Evolutionary conservation across 2,329 filamentous ascomycete species (phyloP).

Genomic region (Penicillium sp.): DNA sequence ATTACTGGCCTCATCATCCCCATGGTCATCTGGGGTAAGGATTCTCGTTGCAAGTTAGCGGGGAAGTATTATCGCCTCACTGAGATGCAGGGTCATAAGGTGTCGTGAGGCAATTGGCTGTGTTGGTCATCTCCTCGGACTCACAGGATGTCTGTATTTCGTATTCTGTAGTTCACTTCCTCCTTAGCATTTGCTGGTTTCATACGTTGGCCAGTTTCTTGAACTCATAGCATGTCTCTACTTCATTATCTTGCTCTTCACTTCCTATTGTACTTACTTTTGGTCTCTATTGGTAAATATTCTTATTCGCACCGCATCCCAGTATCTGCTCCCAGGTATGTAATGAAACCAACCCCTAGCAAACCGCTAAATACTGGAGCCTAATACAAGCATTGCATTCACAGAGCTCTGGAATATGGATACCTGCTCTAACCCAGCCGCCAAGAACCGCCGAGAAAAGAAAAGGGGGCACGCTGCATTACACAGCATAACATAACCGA

Average conservation of each 20-base stretch:
- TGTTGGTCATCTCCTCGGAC: background rate
- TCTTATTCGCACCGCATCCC: background rate
- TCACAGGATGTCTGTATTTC: background rate
- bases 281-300: background rate
- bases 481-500: background rate
- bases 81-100: conserved; percentile 5
- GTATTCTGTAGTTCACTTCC: too few relatives aligned
- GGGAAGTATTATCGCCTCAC: conserved; percentile 15
- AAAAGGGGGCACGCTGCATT: background rate
- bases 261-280: too few relatives aligned
- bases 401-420: background rate
- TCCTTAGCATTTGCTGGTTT: background rate
- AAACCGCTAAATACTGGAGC: background rate
- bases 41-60: conserved; percentile 9
- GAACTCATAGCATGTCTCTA: too few relatives aligned
- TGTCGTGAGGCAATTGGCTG: background rate
- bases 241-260: too few relatives aligned
- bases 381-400: background rate
- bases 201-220: too few relatives aligned
- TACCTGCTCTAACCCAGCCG: background rate
- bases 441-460: background rate
- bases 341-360: background rate
- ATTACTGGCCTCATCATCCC: conserved; percentile 17
- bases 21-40: conserved; percentile 25
- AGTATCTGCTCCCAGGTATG: background rate